Evolutionary conservation across 1,139 yeast genomes (phyloP).

Genomic region (Saccharomyces pastorianus): DNA sequence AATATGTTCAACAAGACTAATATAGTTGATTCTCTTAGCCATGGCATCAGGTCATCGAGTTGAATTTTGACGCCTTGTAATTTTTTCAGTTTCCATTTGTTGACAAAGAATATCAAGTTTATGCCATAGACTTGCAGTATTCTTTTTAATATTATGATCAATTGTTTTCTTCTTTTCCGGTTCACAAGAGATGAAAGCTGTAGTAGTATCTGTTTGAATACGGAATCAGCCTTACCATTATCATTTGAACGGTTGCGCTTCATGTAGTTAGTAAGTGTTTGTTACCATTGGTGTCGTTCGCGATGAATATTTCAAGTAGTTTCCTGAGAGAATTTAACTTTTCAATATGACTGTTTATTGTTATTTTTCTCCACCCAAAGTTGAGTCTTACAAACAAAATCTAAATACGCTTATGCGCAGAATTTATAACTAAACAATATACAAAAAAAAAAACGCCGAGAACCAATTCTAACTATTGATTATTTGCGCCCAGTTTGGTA

Average conservation of each 20-base stretch:
- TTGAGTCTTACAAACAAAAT: neutral
- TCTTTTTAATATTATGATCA: neutral
- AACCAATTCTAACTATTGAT: neutral
- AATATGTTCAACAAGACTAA: neutral
- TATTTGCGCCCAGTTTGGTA: constrained; percentile 62
- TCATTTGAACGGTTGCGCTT: neutral
- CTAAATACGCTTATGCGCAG: too few relatives aligned
- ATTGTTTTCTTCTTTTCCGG: neutral
- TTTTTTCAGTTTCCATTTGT: neutral
- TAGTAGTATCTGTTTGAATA: neutral
- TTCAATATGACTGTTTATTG: neutral
- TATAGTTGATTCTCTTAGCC: neutral
- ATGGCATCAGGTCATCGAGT: neutral
- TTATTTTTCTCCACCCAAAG: neutral
- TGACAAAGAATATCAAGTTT: neutral
- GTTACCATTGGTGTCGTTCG: neutral
- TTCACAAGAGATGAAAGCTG: neutral
- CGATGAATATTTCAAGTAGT: neutral
- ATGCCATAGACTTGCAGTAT: neutral
- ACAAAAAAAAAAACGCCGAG: neutral
- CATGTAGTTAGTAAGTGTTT: neutral
- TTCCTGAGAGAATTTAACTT: neutral
- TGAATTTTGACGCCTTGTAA: neutral
- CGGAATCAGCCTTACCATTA: neutral
- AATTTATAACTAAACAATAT: neutral